Percentiles rank a stretch among this genome's conserved stretches.
Evolutionary conservation across 345 rosid genomes (phyloP).

Genomic region (Camelina laxa): DNA sequence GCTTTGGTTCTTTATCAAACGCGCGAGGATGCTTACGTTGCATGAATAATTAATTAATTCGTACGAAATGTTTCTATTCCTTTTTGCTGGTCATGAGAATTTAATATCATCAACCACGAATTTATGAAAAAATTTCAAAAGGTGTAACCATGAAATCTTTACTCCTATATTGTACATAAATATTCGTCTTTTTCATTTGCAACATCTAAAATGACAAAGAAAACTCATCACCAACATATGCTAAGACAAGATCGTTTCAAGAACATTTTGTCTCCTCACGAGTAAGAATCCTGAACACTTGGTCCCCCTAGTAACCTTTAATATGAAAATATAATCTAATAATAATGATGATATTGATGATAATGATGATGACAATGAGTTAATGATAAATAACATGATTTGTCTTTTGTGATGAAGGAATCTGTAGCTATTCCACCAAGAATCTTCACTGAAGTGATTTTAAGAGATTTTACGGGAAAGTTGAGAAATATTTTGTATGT

Average conservation of each 20-base stretch:
- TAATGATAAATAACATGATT: background rate
- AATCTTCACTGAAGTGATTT: constrained; percentile 24
- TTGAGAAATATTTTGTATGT: constrained; percentile 8
- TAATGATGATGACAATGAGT: background rate
- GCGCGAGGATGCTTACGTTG: background rate
- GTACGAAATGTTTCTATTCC: background rate
- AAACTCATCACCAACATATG: background rate
- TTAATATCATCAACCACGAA: background rate
- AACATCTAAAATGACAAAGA: background rate
- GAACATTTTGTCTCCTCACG: constrained; percentile 3
- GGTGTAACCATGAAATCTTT: background rate
- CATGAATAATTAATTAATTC: background rate
- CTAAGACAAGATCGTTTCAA: background rate
- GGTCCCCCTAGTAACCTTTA: background rate
- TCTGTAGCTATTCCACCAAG: constrained; percentile 26
- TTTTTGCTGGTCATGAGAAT: background rate
- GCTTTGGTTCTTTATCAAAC: constrained; percentile 19
- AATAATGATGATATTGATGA: background rate
- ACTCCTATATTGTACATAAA: background rate
- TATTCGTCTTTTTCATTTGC: background rate
- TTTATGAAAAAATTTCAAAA: no score
- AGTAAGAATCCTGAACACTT: constrained; percentile 12
- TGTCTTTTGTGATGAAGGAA: constrained; percentile 37
- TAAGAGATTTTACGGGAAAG: constrained; percentile 2
- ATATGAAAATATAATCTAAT: background rate